phyloP scores from a whole-genome alignment of 2,329 filamentous ascomycete genomes.

The Aspergillus proliferans region DNA sequence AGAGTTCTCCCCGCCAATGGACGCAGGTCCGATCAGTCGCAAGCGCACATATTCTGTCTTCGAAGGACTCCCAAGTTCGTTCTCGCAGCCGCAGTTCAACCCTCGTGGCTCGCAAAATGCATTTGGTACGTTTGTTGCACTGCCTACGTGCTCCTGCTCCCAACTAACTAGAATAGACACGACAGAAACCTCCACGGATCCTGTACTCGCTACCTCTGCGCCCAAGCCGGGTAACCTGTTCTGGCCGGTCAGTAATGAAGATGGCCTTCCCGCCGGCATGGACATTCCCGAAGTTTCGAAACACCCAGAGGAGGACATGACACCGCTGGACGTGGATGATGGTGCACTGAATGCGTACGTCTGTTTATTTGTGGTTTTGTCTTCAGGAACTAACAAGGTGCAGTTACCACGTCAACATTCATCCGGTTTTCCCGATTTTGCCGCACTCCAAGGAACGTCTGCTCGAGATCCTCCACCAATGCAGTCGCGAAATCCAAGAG shows the following conservation, averaged over 20 bases:
- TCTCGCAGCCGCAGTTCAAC: constrained; percentile 35
- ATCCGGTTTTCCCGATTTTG: constrained; percentile 36
- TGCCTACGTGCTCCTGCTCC: background rate
- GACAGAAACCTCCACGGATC: constrained; percentile 25
- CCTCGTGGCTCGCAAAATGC: constrained; percentile 28
- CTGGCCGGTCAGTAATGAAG: constrained; percentile 31
- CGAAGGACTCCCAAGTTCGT: constrained; percentile 39
- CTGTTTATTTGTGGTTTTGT: background rate
- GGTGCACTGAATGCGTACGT: constrained; percentile 35
- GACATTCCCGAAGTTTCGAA: constrained; percentile 28
- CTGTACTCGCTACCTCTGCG: constrained; percentile 32
- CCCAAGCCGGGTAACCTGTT: constrained; percentile 34
- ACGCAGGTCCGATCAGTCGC: constrained; percentile 34
- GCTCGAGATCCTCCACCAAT: constrained; percentile 32
- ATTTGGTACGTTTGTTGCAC: constrained; percentile 22
- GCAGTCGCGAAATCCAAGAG: constrained; percentile 36
- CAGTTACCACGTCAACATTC: constrained; percentile 38
- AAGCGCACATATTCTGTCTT: constrained; percentile 48
- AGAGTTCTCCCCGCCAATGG: constrained; percentile 48
- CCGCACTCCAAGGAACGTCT: constrained; percentile 35
- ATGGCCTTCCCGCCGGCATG: constrained; percentile 25
- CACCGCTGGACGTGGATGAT: constrained; percentile 32
- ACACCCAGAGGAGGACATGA: constrained; percentile 30
- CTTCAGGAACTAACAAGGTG: constrained; percentile 7
- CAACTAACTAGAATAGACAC: constrained; percentile 14